Evolutionary conservation across 177 flowering plant genomes (phyloP).

Genomic region (Vitis hybrid): DNA sequence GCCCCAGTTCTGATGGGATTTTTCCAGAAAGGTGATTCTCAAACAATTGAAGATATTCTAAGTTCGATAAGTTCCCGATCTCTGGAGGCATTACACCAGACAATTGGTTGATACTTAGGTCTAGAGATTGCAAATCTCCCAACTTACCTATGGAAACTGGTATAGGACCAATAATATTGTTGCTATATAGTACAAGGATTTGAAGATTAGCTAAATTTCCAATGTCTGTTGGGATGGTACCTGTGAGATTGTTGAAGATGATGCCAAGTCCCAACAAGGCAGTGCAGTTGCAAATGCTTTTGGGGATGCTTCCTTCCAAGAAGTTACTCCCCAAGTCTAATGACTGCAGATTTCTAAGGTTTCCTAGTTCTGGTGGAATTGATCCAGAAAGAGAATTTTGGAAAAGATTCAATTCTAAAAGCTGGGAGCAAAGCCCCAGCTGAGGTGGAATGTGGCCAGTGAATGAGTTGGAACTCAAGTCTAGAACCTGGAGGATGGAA

Average conservation of each 20-base stretch:
- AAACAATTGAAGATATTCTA: conserved; percentile 29
- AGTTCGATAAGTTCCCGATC: conserved; percentile 51
- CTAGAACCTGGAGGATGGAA: conserved; percentile 68
- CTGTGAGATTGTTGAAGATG: conserved; percentile 38
- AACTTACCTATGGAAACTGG: conserved; percentile 63
- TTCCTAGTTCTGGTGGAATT: conserved; percentile 61
- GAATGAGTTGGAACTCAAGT: conserved; percentile 55
- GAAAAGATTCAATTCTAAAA: conserved; percentile 33
- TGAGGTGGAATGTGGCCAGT: conserved; percentile 55
- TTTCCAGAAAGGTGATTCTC: conserved; percentile 40
- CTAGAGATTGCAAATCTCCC: conserved; percentile 40
- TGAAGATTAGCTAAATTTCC: conserved; percentile 60
- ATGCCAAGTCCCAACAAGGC: conserved; percentile 29
- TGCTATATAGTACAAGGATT: conserved; percentile 38
- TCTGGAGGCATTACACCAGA: conserved; percentile 60
- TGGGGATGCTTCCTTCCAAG: conserved; percentile 49
- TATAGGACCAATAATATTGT: conserved; percentile 56
- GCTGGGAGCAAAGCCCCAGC: conserved; percentile 46
- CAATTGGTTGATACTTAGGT: conserved; percentile 54
- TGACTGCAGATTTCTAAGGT: conserved; percentile 38
- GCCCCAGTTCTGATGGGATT: conserved; percentile 64
- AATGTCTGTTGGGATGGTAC: conserved; percentile 39
- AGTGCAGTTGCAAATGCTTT: conserved; percentile 42
- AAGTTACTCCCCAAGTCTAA: conserved; percentile 52
- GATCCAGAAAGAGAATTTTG: conserved; percentile 57